These are phyloP conservation scores for Tulasnella calospora DNA, from an alignment of 768 basidiomycete genomes.

Conservation along the genomic window DNA sequence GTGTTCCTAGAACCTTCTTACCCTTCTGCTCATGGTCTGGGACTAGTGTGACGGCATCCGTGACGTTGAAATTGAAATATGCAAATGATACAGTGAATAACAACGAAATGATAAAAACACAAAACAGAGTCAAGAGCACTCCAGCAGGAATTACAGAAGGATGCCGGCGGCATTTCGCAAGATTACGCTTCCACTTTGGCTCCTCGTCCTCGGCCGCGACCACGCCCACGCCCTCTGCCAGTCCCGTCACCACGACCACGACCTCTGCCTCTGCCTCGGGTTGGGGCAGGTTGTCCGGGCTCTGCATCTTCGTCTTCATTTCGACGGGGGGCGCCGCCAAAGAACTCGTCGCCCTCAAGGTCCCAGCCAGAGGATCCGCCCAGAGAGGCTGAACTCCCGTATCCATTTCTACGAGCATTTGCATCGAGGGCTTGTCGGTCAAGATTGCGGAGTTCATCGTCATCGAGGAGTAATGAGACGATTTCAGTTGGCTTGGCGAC, in stretches of 20 bases:
- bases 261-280: not conserved
- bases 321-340: constrained; percentile 12
- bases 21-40: not conserved
- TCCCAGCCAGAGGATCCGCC: constrained; percentile 16
- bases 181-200: not conserved
- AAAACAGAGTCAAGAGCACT: not conserved
- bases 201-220: not conserved
- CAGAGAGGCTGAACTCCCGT: not conserved
- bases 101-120: constrained; percentile 1
- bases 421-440: constrained; percentile 24
- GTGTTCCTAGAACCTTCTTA: not conserved
- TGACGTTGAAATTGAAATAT: not conserved
- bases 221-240: not conserved
- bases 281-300: not conserved
- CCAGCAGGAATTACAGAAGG: not conserved
- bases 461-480: constrained; percentile 87
- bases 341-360: constrained; percentile 24
- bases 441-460: constrained; percentile 65
- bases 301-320: constrained; percentile 24
- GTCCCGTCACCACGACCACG: constrained; percentile 7
- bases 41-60: not conserved
- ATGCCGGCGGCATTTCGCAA: not conserved
- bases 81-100: not conserved
- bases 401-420: constrained; percentile 7
- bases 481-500: constrained; percentile 95